Evolutionary conservation across 495 filamentous ascomycete genomes (phyloP).

Genomic region (Stereocaulon alpinum): DNA sequence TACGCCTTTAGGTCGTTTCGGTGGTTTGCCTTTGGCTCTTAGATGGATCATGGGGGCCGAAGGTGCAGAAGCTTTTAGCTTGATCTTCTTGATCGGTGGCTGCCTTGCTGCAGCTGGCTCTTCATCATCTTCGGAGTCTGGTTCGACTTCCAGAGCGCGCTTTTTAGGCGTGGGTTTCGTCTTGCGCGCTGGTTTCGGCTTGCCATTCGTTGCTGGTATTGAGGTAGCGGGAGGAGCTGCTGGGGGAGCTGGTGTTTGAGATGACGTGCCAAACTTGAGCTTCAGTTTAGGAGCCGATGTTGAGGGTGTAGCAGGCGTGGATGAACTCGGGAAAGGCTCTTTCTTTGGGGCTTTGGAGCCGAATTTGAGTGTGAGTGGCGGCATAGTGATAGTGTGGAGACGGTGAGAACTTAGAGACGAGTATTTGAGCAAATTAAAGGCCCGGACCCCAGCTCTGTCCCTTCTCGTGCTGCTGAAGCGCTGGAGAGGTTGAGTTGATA

Average conservation of each 20-base stretch:
- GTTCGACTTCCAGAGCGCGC: conserved; percentile 18
- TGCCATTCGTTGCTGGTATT: conserved; percentile 25
- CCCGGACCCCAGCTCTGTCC: no score
- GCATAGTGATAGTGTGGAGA: conserved; percentile 36
- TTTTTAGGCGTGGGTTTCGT: conserved; percentile 27
- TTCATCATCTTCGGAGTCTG: conserved; percentile 16
- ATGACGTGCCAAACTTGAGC: conserved; percentile 39
- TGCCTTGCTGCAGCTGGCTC: background rate
- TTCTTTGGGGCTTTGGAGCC: conserved; percentile 28
- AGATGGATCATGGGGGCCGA: conserved; percentile 40
- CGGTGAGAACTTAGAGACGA: no score
- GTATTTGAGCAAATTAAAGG: no score
- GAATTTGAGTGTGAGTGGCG: conserved; percentile 43
- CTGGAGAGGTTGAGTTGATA: no score
- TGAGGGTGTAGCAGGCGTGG: conserved; percentile 27
- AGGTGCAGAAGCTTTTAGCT: conserved; percentile 24
- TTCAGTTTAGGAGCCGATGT: conserved; percentile 37
- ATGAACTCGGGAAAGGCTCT: conserved; percentile 19
- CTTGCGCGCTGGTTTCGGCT: conserved; percentile 30
- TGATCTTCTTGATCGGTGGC: conserved; percentile 38
- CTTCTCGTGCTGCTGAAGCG: no score
- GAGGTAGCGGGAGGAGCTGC: conserved; percentile 16
- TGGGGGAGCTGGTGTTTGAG: conserved; percentile 24
- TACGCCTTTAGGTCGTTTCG: conserved; percentile 57
- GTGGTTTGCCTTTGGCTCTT: conserved; percentile 50